These are phyloP conservation scores for Stagonosporopsis vannaccii DNA, from an alignment of 2,329 filamentous ascomycete species.

Conservation along the genomic window DNA sequence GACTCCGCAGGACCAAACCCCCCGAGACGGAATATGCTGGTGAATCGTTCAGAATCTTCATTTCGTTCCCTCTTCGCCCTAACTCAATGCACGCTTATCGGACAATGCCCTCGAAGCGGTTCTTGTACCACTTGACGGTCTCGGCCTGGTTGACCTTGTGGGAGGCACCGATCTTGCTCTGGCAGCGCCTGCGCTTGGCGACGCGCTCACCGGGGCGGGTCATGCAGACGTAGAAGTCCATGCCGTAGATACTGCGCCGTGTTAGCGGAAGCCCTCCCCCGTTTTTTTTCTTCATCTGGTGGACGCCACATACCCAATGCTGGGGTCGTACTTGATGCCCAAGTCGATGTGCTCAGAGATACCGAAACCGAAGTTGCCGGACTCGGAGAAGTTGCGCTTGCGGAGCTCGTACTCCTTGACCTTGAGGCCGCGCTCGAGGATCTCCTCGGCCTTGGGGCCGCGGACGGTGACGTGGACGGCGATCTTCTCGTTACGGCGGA, in stretches of 20 bases:
- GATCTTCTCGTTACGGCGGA: conserved; percentile 99
- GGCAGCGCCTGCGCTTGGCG: conserved; percentile 89
- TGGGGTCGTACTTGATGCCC: conserved; percentile 79
- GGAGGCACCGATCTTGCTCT: conserved; percentile 82
- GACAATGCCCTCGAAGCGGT: conserved; percentile 97
- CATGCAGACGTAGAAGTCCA: conserved; percentile 99
- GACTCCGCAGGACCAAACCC: conserved; percentile 49
- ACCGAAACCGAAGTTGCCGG: conserved; percentile 95
- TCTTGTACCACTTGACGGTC: conserved; percentile 98
- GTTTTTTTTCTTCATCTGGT: not conserved
- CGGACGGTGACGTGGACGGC: conserved; percentile 99
- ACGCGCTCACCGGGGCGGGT: conserved; percentile 98
- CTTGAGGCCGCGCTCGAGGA: conserved; percentile 99
- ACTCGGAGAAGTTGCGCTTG: conserved; percentile 99
- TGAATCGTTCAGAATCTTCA: conserved; percentile 45
- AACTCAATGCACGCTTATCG: conserved; percentile 70
- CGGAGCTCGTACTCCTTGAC: conserved; percentile 99
- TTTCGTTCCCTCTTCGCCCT: conserved; percentile 36
- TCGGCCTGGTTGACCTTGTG: conserved; percentile 95
- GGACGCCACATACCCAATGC: conserved; percentile 46
- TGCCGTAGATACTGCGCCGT: conserved; percentile 62
- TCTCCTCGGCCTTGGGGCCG: conserved; percentile 99
- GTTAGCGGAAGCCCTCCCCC: conserved; percentile 29
- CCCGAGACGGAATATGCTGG: conserved; percentile 50
- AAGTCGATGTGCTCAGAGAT: conserved; percentile 99